Evolutionary conservation across 1,139 yeast species (phyloP).

Genomic region (Pichia kudriavzevii): DNA sequence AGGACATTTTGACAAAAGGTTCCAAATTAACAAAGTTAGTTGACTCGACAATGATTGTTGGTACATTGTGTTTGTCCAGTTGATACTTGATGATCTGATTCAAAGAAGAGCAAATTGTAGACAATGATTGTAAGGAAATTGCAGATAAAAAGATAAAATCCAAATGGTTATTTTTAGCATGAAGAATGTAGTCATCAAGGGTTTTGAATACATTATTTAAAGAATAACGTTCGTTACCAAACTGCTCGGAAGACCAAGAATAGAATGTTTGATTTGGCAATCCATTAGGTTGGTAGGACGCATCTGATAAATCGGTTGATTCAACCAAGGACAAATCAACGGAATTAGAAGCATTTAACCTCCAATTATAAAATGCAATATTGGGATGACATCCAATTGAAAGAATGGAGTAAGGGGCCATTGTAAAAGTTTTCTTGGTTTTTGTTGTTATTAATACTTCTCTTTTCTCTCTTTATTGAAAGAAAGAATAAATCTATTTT

Average conservation of each 20-base stretch:
- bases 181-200: conserved; percentile 6
- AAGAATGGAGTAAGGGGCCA: conserved; percentile 19
- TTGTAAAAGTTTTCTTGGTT: too few species aligned
- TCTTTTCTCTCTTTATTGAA: too few species aligned
- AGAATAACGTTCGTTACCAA: conserved; percentile 27
- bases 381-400: conserved; percentile 43
- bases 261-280: conserved; percentile 13
- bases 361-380: conserved; percentile 45
- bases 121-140: conserved; percentile 39
- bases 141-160: conserved; percentile 36
- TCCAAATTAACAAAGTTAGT: conserved; percentile 67
- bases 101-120: conserved; percentile 32
- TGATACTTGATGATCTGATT: conserved; percentile 29
- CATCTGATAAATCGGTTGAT: conserved; percentile 8
- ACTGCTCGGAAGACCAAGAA: conserved; percentile 26
- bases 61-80: conserved; percentile 20
- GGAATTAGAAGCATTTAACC: conserved; percentile 34
- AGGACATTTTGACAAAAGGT: conserved; percentile 45
- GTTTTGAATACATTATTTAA: conserved; percentile 15
- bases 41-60: conserved; percentile 56
- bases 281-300: conserved; percentile 1
- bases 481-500: too few species aligned
- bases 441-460: too few species aligned
- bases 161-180: not conserved
- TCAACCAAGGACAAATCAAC: conserved; percentile 34